Evolutionary conservation across 129 eudicot genomes (phyloP).

Genomic region (Dittrichia graveolens): DNA sequence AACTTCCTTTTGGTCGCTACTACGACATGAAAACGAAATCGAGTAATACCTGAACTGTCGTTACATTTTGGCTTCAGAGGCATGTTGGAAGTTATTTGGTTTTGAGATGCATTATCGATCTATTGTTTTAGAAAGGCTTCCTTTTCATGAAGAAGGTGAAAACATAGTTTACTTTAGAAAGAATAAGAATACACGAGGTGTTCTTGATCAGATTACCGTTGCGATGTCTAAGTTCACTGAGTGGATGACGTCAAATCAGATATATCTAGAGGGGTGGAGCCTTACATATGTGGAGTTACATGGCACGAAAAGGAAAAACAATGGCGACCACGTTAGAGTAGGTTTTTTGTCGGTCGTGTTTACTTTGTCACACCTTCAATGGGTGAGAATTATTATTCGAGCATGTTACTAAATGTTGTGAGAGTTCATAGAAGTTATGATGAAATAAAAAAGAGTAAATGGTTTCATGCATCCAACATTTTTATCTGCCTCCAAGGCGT

Average conservation of each 20-base stretch:
- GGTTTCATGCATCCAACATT: not conserved
- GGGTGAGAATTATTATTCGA: too few relatives aligned
- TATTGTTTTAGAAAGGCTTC: too few relatives aligned
- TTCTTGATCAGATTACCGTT: not conserved
- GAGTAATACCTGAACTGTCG: too few relatives aligned
- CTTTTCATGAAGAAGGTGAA: not conserved
- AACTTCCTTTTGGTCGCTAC: too few relatives aligned
- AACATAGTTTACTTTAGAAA: not conserved
- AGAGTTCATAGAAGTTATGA: not conserved
- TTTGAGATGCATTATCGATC: too few relatives aligned
- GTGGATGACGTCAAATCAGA: not conserved
- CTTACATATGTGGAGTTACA: not conserved
- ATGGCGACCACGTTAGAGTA: not conserved
- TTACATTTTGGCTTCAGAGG: too few relatives aligned
- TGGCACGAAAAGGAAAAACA: not conserved
- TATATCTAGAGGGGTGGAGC: not conserved
- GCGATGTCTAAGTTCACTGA: not conserved
- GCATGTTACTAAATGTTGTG: not conserved
- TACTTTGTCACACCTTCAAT: not conserved
- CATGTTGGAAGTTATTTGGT: too few relatives aligned
- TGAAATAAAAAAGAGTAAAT: too few relatives aligned
- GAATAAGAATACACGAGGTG: not conserved
- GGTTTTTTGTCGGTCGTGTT: not conserved
- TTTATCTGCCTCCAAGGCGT: not conserved
- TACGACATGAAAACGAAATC: too few relatives aligned